Conservation (phyloP, 495 filamentous ascomycete species). For the Aspergillus coremiiformis region DNA sequence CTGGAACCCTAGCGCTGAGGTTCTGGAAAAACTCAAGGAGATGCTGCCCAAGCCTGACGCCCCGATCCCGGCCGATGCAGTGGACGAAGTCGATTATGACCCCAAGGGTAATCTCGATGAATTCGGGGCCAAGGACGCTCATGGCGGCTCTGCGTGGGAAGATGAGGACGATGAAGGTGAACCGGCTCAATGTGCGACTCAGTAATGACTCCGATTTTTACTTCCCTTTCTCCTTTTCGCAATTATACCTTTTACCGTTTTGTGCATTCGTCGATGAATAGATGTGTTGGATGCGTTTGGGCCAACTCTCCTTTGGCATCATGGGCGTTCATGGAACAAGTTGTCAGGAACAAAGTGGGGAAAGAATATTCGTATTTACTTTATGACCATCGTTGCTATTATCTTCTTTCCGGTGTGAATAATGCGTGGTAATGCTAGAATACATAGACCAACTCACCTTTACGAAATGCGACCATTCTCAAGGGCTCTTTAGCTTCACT, state of each 20-base stretch:
- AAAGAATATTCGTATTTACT: background rate
- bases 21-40: slow-evolving; percentile 59
- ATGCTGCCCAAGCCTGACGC: slow-evolving; percentile 60
- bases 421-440: background rate
- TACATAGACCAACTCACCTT: background rate
- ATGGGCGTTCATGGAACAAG: slow-evolving; percentile 10
- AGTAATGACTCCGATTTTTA: slow-evolving; percentile 50
- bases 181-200: slow-evolving; percentile 72
- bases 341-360: background rate
- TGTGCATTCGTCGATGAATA: slow-evolving; percentile 11
- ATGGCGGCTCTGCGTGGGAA: slow-evolving; percentile 68
- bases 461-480: background rate
- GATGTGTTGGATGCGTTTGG: slow-evolving; percentile 13
- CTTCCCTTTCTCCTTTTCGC: slow-evolving; percentile 7
- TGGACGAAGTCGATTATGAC: slow-evolving; percentile 84
- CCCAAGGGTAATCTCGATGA: slow-evolving; percentile 72
- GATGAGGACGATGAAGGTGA: slow-evolving; percentile 66
- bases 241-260: slow-evolving; percentile 8
- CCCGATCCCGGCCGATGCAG: slow-evolving; percentile 57
- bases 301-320: slow-evolving; percentile 16
- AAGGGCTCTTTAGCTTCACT: background rate
- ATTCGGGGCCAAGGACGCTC: slow-evolving; percentile 62
- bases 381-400: background rate
- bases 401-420: background rate
- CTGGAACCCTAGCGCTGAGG: slow-evolving; percentile 65